Conservation (phyloP, 352 stramenopile species). For the Pythium insidiosum region DNA sequence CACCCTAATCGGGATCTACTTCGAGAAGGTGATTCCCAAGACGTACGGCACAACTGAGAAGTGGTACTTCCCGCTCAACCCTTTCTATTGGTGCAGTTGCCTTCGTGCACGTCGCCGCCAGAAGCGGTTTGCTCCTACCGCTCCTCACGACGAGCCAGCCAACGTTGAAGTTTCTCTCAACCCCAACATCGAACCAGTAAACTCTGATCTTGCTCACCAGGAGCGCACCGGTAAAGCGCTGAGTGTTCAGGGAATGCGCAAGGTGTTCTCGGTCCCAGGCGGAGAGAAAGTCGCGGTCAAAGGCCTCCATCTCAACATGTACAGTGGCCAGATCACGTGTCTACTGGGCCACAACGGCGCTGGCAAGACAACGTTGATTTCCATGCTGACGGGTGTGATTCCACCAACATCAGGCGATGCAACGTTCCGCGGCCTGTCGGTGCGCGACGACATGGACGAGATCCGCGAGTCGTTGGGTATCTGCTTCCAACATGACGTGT, state of each 20-base stretch:
- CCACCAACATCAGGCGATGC: conserved; percentile 20
- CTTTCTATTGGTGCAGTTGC: conserved; percentile 77
- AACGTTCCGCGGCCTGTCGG: conserved; percentile 18
- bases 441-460: conserved; percentile 43
- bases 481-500: conserved; percentile 61
- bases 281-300: conserved; percentile 67
- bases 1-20: conserved; percentile 86
- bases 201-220: conserved; percentile 14
- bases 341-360: conserved; percentile 87
- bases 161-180: not conserved
- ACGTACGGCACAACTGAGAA: conserved; percentile 83
- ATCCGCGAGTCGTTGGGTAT: conserved; percentile 44
- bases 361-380: conserved; percentile 81
- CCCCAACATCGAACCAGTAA: conserved; percentile 17
- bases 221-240: conserved; percentile 15
- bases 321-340: conserved; percentile 79
- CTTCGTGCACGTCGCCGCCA: conserved; percentile 7
- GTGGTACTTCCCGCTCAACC: conserved; percentile 87
- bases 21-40: conserved; percentile 86
- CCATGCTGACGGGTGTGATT: conserved; percentile 72
- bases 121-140: conserved; percentile 1
- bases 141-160: not conserved
- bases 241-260: conserved; percentile 25
- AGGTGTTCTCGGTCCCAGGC: conserved; percentile 43
- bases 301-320: conserved; percentile 69